Base-by-base conservation (phyloP, 2,329 filamentous ascomycete species). In the Colletotrichum sp. region DNA sequence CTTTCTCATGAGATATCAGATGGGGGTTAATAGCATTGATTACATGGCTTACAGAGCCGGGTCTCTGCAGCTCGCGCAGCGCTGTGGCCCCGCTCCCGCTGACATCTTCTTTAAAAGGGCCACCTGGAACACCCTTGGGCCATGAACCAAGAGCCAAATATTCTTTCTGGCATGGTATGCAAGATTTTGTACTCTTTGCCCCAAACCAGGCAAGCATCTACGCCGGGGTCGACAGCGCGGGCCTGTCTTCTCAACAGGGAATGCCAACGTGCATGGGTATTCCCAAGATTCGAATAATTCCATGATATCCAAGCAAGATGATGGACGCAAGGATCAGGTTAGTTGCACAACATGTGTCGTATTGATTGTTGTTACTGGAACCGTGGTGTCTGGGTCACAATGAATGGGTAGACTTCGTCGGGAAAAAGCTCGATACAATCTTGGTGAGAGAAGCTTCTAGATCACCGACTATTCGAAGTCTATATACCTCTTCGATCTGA, bases 181-280 rank as follows among this genome's bases (percentile, higher is more conserved):
- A 26, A 26, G 26, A 26, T 26, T 5, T 26, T 26, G 24, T 5
- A 5, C 24, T 5, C 24, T 26, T 26, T 26, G 24, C 24, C 24
- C 24, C 24, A 26, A 26, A 26, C 24, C 24, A 26, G 24, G 24
- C 24, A 26, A 26, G 24, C 24, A 26, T 26, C 24, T 26, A 26
- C 24, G 24, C 24, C 24, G 24, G 24, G 26, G 26, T 26, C 26
- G 26, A 26, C 26, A 26, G 26, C 26, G 26, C 26, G 26, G 2
- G 26, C 26, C 26, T 49, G 18, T 12, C 39, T 18, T 44, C 39
- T 10, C 39, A n/a, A 6, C 1, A 12, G 39, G 5, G 12, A 18
- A 49, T 49, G 18, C 0, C 5, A 4, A n/a, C 1, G 7, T 49
- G 6, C 10, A 49, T 21, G 10, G 2, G n/a, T 10, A 2, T 6